These are phyloP conservation scores for Perkinsus olseni DNA, from an alignment of 169 alveolate genomes.

Conservation along the genomic window DNA sequence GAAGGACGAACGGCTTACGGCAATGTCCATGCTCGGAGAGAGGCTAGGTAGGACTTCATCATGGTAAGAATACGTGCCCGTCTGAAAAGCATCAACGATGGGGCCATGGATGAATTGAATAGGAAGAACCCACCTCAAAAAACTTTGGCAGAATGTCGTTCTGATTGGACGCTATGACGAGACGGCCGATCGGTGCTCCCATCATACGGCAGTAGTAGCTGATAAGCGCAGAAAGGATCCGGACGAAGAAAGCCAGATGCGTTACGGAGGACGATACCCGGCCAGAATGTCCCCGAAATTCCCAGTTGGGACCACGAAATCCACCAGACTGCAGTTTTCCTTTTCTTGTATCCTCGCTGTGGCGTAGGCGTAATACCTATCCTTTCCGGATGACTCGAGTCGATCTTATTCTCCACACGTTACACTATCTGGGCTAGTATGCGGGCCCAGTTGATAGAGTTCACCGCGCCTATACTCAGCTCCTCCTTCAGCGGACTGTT, in stretches of 20 bases:
- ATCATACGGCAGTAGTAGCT: constrained; percentile 16
- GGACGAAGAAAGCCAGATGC: neutral
- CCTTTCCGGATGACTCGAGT: neutral
- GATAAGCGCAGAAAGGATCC: neutral
- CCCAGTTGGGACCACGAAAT: constrained; percentile 29
- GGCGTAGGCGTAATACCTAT: neutral
- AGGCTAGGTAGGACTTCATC: constrained; percentile 13
- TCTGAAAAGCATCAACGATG: neutral
- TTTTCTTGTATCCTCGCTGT: neutral
- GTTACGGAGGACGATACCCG: neutral
- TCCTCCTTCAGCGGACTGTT: neutral
- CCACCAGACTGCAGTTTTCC: neutral
- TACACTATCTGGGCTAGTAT: constrained; percentile 26
- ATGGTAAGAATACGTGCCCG: neutral
- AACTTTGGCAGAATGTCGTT: constrained; percentile 19
- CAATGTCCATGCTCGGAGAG: constrained; percentile 32
- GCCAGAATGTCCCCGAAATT: constrained; percentile 27
- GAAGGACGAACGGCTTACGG: neutral
- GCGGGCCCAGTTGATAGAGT: constrained; percentile 31
- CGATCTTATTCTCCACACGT: neutral
- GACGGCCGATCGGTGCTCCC: constrained; percentile 28
- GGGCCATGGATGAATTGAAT: neutral
- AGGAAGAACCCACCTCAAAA: neutral
- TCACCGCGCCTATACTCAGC: constrained; percentile 23
- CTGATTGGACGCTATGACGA: constrained; percentile 18